A percentile compares a stretch with the other conserved stretches of the same genome.
Conservation (phyloP, 2,329 filamentous ascomycete species). For the Neurospora sp. region DNA sequence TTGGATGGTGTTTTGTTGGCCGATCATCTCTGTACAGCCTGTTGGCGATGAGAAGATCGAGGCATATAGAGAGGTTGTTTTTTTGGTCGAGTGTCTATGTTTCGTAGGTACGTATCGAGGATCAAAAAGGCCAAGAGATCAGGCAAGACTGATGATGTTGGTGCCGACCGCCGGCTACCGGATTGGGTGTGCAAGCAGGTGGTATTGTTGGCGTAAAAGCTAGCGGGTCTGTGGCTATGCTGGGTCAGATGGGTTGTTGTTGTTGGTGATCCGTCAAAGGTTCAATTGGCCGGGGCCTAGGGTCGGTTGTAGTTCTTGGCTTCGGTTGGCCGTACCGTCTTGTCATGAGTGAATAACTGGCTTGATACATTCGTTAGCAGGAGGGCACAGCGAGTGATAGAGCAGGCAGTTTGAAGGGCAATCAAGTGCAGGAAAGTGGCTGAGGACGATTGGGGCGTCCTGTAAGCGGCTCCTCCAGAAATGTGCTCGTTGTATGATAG, state of each 20-base stretch:
- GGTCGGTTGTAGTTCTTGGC: no score
- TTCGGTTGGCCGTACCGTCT: not conserved
- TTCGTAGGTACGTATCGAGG: not conserved
- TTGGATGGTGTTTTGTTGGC: not conserved
- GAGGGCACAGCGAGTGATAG: not conserved
- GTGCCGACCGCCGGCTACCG: not conserved
- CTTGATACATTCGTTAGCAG: not conserved
- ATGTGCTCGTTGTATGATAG: not conserved
- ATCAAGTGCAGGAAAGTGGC: not conserved
- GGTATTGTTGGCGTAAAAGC: not conserved
- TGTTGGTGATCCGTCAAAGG: not conserved
- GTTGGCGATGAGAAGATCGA: not conserved
- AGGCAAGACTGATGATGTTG: not conserved
- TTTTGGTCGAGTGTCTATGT: not conserved
- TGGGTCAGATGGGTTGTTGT: not conserved
- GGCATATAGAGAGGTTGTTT: not conserved
- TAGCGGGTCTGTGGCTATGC: not conserved
- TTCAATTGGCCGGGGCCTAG: not conserved
- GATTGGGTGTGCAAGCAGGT: not conserved
- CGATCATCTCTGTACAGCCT: not conserved
- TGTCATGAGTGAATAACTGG: not conserved
- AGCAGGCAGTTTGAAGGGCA: not conserved
- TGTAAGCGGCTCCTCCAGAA: not conserved
- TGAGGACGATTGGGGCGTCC: not conserved
- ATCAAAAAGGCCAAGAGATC: not conserved